Base-by-base conservation (phyloP, 1,284 basidiomycete genomes). In the Mycena citricolor region DNA sequence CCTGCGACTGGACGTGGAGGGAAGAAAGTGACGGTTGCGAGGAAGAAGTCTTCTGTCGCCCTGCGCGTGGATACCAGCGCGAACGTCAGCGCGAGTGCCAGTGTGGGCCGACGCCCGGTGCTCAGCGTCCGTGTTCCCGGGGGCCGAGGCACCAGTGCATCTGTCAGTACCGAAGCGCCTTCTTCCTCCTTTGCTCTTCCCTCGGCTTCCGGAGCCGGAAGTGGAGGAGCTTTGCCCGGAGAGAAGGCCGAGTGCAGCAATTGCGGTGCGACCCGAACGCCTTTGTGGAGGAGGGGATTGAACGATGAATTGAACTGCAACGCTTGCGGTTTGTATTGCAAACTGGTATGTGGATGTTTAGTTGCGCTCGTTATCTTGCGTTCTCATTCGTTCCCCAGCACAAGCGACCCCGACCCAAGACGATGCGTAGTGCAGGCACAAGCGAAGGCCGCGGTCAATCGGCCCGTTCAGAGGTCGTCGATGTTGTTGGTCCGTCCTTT, bases 271-370 rank as follows among this genome's bases (percentile, higher is more conserved):
- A 90, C 85, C 1, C 86, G 88, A 55, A 90, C 87, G 0, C 86
- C 86, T 12, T 73, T 90, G 22, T 90, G 87, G 86, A 70, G 87
- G 24, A 73, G 86, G 8, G 87, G 87, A 0, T 64, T 90, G 54
- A 90, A 89, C 54, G 86, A 90, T 54, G 87, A 90, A 67, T 63
- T 90, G 45, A 90, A 90, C 57, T 90, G 87, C 61, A 90, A 90
- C 53, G 86, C 85, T 1, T 89, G 86, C 55, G 86, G 86, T 6
- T 63, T 88, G 37, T 88, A 90, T 61, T 88, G 84, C 64, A 88
- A 87, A 60, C 61, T 86, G 65, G 85, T 85, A 57, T 48, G 79
- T 71, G 24, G 46, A 39, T 42, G 54, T 58, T n/a, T n/a, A n/a
- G n/a, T n/a, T n/a, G n/a, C n/a, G n/a, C n/a, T n/a, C n/a, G n/a